phyloP scores from a whole-genome alignment of 495 filamentous ascomycete species.

The Xylona heveae region DNA sequence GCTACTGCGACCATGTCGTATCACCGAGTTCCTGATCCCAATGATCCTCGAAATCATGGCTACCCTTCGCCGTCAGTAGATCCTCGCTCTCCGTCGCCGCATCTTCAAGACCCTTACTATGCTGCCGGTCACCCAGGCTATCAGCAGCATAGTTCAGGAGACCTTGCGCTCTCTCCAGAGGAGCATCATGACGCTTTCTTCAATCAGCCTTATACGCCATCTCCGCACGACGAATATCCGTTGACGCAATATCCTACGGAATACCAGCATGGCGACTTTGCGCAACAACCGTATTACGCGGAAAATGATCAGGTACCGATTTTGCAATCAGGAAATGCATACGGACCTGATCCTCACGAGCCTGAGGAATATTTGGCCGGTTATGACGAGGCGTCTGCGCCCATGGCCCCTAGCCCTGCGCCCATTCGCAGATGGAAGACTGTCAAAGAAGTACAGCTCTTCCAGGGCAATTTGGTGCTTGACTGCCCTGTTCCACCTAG shows the following conservation, averaged over 20 bases:
- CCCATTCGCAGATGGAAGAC: slow-evolving; percentile 88
- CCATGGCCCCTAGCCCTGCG: slow-evolving; percentile 34
- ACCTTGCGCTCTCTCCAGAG: slow-evolving; percentile 61
- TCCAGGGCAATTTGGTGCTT: slow-evolving; percentile 89
- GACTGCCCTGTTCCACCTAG: slow-evolving; percentile 91
- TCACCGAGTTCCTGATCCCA: no score
- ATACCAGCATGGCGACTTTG: slow-evolving; percentile 15
- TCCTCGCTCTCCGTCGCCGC: no score
- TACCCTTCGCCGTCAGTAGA: no score
- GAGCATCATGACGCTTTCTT: slow-evolving; percentile 77
- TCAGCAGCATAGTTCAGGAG: slow-evolving; percentile 25
- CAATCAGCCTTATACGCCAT: slow-evolving; percentile 58
- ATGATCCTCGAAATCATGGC: no score
- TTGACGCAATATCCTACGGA: slow-evolving; percentile 17
- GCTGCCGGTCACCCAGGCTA: no score
- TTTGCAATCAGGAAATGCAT: slow-evolving; percentile 30
- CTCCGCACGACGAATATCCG: slow-evolving; percentile 29
- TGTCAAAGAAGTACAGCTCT: slow-evolving; percentile 91
- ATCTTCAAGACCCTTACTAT: no score
- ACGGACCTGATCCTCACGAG: slow-evolving; percentile 32
- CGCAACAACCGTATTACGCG: slow-evolving; percentile 25
- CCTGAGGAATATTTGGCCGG: slow-evolving; percentile 9
- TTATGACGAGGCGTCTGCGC: slow-evolving; percentile 12
- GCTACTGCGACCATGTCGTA: no score
- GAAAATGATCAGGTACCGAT: slow-evolving; percentile 42